These are phyloP conservation scores for Populus hybrid DNA, from an alignment of 441 rosid species.

Conservation along the genomic window DNA sequence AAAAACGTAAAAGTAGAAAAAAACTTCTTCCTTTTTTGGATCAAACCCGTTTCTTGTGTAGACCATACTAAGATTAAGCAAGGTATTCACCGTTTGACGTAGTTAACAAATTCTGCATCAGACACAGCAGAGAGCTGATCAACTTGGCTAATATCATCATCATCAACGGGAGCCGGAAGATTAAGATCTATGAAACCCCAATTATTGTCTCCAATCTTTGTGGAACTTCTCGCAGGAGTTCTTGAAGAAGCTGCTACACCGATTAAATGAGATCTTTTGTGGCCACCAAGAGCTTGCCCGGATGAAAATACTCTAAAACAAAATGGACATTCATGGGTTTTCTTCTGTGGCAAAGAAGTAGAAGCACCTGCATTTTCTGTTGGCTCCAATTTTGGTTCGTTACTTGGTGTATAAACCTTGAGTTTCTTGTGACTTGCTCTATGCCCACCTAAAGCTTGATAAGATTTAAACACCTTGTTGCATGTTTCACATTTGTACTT, in stretches of 20 bases:
- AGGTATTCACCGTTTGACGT: slow-evolving; percentile 31
- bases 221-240: slow-evolving; percentile 19
- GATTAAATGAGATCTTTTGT: slow-evolving; percentile 82
- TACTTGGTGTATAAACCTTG: slow-evolving; percentile 26
- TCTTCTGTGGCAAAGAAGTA: slow-evolving; percentile 28
- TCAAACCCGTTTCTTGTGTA: slow-evolving; percentile 29
- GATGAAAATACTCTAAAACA: slow-evolving; percentile 79
- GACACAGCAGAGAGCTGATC: slow-evolving; percentile 69
- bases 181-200: slow-evolving; percentile 73
- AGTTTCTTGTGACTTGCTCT: slow-evolving; percentile 57
- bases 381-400: slow-evolving; percentile 25
- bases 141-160: slow-evolving; percentile 58
- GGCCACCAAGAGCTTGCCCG: slow-evolving; percentile 98
- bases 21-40: slow-evolving; percentile 31
- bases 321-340: slow-evolving; percentile 74
- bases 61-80: neutral
- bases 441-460: slow-evolving; percentile 64
- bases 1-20: slow-evolving; percentile 24
- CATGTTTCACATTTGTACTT: slow-evolving; percentile 50
- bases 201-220: slow-evolving; percentile 32
- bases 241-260: slow-evolving; percentile 28
- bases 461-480: slow-evolving; percentile 42
- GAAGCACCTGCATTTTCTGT: slow-evolving; percentile 34
- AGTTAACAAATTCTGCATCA: slow-evolving; percentile 66
- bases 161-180: slow-evolving; percentile 83